Conservation (phyloP, 371 early-diverging fungal species). For the Mucor saturninus region DNA sequence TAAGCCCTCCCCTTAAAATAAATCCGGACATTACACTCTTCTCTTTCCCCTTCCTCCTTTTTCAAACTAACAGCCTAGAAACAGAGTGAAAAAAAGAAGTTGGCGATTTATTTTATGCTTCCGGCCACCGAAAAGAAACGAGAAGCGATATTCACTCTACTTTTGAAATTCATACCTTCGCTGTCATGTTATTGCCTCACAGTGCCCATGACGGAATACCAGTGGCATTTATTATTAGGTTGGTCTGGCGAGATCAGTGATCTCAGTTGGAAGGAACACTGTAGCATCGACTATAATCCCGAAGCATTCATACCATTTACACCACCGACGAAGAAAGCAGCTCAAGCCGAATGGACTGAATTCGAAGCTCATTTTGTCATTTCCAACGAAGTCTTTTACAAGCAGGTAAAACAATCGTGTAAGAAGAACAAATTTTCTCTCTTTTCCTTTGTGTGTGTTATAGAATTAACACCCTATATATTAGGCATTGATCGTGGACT, state of each 20-base stretch:
- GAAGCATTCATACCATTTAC: not conserved
- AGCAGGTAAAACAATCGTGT: not conserved
- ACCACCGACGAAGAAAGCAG: not conserved
- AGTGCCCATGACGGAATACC: not conserved
- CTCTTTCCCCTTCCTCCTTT: not conserved
- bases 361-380: not conserved
- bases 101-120: not conserved
- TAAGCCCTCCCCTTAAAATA: not conserved
- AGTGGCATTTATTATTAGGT: not conserved
- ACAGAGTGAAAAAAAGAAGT: conserved; percentile 1
- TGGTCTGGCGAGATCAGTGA: not conserved
- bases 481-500: not conserved
- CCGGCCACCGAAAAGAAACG: not conserved
- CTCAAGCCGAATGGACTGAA: not conserved
- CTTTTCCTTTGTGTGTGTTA: too few species aligned
- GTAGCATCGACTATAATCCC: not conserved
- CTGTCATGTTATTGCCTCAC: not conserved
- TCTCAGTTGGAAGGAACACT: not conserved
- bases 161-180: not conserved
- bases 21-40: too few species aligned
- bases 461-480: not conserved
- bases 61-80: not conserved
- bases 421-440: too few species aligned
- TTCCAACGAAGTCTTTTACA: not conserved
- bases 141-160: not conserved